Percentiles rank a stretch among this genome's conserved stretches.
phyloP scores from a whole-genome alignment of 2,329 filamentous ascomycete species.

The Colletotrichum liaoningense region DNA sequence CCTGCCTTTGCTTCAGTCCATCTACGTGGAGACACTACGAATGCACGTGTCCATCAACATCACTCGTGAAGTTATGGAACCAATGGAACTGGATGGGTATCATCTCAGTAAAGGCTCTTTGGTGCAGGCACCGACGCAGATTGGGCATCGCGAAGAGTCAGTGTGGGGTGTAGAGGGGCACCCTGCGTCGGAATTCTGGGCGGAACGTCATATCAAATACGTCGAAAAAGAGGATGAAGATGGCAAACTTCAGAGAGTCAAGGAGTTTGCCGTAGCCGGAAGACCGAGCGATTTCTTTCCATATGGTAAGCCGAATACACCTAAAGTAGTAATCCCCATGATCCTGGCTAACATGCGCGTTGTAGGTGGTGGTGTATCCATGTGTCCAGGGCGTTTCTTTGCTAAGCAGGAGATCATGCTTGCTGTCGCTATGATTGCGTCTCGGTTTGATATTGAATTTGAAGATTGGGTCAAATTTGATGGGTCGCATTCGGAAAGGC shows the following conservation, averaged over 20 bases:
- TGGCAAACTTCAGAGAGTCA: background rate
- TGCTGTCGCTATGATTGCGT: constrained; percentile 44
- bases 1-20: constrained; percentile 41
- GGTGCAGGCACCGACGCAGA: constrained; percentile 39
- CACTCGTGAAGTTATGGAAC: constrained; percentile 38
- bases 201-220: constrained; percentile 28
- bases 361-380: constrained; percentile 44
- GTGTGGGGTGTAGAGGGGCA: constrained; percentile 30
- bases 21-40: constrained; percentile 41
- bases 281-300: constrained; percentile 16
- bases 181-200: constrained; percentile 32
- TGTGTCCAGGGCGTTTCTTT: constrained; percentile 53
- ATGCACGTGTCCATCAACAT: constrained; percentile 41
- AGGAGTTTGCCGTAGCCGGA: constrained; percentile 15
- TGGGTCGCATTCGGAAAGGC: background rate
- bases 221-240: background rate
- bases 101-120: constrained; percentile 34
- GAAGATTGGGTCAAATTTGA: constrained; percentile 12
- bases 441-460: constrained; percentile 47
- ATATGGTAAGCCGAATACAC: background rate
- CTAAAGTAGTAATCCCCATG: background rate
- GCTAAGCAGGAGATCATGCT: constrained; percentile 53
- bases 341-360: background rate
- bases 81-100: constrained; percentile 35
- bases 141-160: constrained; percentile 36